phyloP scores from a whole-genome alignment of 164 flowering plant genomes.

The Magnolia changhungtana region DNA sequence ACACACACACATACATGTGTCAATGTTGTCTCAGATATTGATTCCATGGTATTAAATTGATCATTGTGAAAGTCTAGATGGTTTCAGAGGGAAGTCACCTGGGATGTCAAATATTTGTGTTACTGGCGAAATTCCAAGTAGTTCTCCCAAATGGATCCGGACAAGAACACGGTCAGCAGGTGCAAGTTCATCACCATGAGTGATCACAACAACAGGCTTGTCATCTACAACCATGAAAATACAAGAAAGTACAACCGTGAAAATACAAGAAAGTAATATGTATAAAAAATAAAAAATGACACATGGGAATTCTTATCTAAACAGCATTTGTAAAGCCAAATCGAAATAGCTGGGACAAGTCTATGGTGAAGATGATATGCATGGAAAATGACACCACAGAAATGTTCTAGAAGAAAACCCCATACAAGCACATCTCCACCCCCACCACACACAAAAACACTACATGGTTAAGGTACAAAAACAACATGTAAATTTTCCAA shows the following conservation, averaged over 20 bases:
- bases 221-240: conserved; percentile 52
- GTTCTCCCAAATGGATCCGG: conserved; percentile 62
- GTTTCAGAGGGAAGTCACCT: conserved; percentile 37
- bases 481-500: too few relatives aligned
- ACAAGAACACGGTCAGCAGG: conserved; percentile 51
- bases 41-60: neutral
- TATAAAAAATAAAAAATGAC: neutral
- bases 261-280: neutral
- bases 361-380: neutral
- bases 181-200: conserved; percentile 80
- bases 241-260: neutral
- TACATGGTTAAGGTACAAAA: too few relatives aligned
- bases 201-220: conserved; percentile 72
- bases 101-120: conserved; percentile 85
- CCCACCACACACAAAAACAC: too few relatives aligned
- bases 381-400: neutral
- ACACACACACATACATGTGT: too few relatives aligned
- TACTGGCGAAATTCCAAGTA: conserved; percentile 65
- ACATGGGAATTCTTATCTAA: neutral
- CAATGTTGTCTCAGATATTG: neutral
- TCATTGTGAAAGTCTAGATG: neutral
- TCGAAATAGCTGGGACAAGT: neutral
- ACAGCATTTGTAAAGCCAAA: neutral
- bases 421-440: neutral
- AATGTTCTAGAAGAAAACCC: neutral